A percentile compares a stretch with the other conserved stretches of the same genome.
Conservation (phyloP, 345 rosid genomes). For the Rhodamnia rubescens region DNA sequence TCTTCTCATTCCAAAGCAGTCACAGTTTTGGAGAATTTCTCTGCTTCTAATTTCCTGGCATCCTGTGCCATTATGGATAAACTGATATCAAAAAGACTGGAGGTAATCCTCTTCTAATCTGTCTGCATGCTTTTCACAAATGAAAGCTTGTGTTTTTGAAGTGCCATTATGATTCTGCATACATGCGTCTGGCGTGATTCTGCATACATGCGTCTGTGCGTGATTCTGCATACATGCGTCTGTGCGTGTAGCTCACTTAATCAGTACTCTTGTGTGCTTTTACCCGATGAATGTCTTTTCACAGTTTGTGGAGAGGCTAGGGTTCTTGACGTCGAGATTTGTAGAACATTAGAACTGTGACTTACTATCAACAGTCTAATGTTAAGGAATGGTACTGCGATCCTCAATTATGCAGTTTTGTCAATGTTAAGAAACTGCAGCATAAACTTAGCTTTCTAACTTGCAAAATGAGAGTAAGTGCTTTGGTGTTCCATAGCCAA, state of each 20-base stretch:
- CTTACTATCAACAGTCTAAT: neutral
- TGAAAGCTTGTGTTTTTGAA: neutral
- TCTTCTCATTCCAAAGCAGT: slow-evolving; percentile 23
- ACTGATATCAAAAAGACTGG: slow-evolving; percentile 50
- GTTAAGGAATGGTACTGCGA: neutral
- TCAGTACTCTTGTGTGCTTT: neutral
- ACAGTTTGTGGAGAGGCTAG: neutral
- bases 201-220: neutral
- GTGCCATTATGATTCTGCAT: too few species aligned
- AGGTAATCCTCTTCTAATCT: slow-evolving; percentile 33
- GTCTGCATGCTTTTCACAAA: neutral
- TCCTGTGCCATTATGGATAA: slow-evolving; percentile 58
- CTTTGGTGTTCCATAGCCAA: neutral
- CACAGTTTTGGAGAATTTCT: slow-evolving; percentile 46
- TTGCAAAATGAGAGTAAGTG: neutral
- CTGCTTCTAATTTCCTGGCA: slow-evolving; percentile 30
- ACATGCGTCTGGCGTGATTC: too few species aligned
- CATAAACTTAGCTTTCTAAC: neutral
- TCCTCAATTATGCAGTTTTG: neutral
- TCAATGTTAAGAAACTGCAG: neutral
- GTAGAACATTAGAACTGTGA: neutral
- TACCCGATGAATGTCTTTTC: neutral
- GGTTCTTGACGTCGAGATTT: neutral
- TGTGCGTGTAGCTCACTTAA: neutral
- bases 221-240: neutral